phyloP scores from a whole-genome alignment of 163 green algal genomes.

The Chloromonas sp. region DNA sequence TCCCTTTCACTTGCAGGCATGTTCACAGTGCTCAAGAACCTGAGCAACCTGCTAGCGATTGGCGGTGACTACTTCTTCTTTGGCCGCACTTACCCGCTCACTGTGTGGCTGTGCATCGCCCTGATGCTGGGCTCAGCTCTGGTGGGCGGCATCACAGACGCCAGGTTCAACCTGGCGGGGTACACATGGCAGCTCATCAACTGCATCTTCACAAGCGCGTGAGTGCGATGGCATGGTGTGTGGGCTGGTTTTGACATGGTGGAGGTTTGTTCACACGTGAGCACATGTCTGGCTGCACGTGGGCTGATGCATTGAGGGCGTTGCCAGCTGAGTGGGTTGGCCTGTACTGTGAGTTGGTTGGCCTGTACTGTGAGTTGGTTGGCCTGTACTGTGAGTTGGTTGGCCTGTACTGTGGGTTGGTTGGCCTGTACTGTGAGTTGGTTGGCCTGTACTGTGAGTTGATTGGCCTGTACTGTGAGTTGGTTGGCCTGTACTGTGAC shows the following conservation, averaged over 20 bases:
- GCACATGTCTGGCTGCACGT: background rate
- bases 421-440: background rate
- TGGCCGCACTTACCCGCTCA: slow-evolving; percentile 41
- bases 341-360: background rate
- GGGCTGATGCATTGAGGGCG: no score
- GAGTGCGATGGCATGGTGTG: background rate
- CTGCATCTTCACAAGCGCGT: slow-evolving; percentile 57
- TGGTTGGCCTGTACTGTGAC: background rate
- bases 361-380: no score
- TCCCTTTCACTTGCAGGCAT: slow-evolving; percentile 35
- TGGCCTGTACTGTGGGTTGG: background rate
- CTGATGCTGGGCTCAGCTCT: slow-evolving; percentile 4
- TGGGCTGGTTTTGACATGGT: background rate
- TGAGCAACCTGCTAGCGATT: slow-evolving; percentile 86
- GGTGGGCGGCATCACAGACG: slow-evolving; percentile 2
- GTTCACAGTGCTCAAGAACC: slow-evolving; percentile 87
- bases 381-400: background rate
- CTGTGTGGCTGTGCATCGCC: slow-evolving; percentile 2
- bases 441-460: background rate
- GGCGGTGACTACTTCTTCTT: slow-evolving; percentile 77
- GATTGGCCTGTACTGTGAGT: background rate
- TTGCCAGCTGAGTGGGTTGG: background rate
- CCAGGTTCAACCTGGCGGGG: slow-evolving; percentile 21
- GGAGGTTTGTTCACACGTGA: background rate
- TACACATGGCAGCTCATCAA: slow-evolving; percentile 68